Evolutionary conservation across 2,329 filamentous ascomycete species (phyloP).

Genomic region (Diaporthe sp.): DNA sequence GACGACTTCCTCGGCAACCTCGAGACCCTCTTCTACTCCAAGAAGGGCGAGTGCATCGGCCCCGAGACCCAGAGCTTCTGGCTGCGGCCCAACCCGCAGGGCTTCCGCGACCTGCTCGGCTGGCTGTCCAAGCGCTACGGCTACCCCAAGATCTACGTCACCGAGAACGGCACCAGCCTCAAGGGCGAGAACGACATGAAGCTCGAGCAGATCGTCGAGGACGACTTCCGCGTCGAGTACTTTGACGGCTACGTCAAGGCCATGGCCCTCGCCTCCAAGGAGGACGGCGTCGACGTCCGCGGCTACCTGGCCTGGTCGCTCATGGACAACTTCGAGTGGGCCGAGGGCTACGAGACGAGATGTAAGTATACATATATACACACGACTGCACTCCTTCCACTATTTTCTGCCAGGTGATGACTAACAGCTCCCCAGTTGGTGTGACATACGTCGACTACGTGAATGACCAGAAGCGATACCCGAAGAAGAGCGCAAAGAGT

Average conservation of each 20-base stretch:
- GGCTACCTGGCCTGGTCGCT: conserved; percentile 91
- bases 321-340: conserved; percentile 93
- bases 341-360: conserved; percentile 89
- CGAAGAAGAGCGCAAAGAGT: conserved; percentile 86
- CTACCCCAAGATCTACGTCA: conserved; percentile 85
- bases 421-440: conserved; percentile 62
- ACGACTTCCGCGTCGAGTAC: conserved; percentile 86
- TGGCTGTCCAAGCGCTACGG: conserved; percentile 85
- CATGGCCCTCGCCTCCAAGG: conserved; percentile 77
- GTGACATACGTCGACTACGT: conserved; percentile 88
- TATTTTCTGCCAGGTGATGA: too few relatives aligned
- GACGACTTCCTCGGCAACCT: conserved; percentile 83
- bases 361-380: conserved; percentile 18
- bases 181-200: conserved; percentile 85
- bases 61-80: conserved; percentile 86
- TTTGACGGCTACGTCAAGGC: conserved; percentile 83
- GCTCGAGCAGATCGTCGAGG: conserved; percentile 78
- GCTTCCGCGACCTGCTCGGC: conserved; percentile 82
- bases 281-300: conserved; percentile 83
- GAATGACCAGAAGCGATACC: conserved; percentile 81
- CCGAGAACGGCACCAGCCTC: conserved; percentile 88
- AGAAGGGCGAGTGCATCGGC: conserved; percentile 80
- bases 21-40: conserved; percentile 78
- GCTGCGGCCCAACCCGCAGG: conserved; percentile 81
- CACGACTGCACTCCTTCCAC: too few relatives aligned